Base-by-base conservation (phyloP, 345 rosid genomes). In the Stellera chamaejasme region DNA sequence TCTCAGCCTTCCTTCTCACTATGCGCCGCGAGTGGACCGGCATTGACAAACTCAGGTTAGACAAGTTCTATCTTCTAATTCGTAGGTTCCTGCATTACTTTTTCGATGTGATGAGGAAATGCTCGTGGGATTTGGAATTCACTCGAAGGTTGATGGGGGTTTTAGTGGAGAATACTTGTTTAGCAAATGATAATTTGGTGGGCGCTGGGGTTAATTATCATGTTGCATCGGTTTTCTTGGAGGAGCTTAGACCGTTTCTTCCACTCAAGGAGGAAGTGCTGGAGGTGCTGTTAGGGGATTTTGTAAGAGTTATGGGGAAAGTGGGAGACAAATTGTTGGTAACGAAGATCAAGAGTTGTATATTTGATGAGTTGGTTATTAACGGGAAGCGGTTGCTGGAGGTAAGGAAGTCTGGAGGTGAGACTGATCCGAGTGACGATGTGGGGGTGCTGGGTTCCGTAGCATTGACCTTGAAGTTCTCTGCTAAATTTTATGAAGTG, bases 21-120 rank as follows among this genome's bases (percentile, higher is more conserved):
- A 82, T 93, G 87, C 96, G 99, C 42, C 87, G 96, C 10, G 91
- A 93, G 79, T 93, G 99, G 99, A 62, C 79, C 2, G 93, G 99
- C 27, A 87, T 93, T 54, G 99, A 93, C 57, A 32, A 67, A 2
- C 82, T 86, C 58, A 79, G 96, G 72, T 76, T 93, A 54, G 99
- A 93, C 65, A 93, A 93, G 71, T 93, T 89, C 27, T 89, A 89
- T 61, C 83, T 79, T 50, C 65, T 93, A 74, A 84, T 93, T 56
- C 85, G 99, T 39, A 83, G 78, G 59, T 89, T 93, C 43, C 43
- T 89, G 72, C 74, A 64, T 27, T 69, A 64, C 0, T 68, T 74
- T 60, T 84, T 93, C 58, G 52, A 49, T 8, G 49, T 82, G 13
- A 48, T 86, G 65, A 79, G 65, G 77, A 76, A 69, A 39, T 63